Percentiles rank a stretch among this genome's conserved stretches.
Evolutionary conservation across 106 monocot species (phyloP).

Genomic region (Chionographis japonica): DNA sequence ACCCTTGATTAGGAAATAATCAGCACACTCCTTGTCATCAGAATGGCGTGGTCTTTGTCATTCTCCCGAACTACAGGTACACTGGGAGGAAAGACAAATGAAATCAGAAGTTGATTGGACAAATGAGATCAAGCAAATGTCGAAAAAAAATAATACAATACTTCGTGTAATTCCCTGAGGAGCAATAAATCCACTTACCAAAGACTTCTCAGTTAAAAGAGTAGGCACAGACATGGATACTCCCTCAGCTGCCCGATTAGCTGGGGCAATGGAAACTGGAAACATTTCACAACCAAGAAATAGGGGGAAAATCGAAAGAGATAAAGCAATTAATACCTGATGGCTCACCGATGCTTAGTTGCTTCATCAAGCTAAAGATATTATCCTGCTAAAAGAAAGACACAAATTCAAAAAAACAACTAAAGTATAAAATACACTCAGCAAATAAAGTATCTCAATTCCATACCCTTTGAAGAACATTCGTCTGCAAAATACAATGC

Average conservation of each 20-base stretch:
- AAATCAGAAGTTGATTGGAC: too few species aligned
- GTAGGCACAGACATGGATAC: slow-evolving; percentile 9
- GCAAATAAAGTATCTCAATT: not conserved
- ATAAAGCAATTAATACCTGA: slow-evolving; percentile 13
- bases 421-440: not conserved
- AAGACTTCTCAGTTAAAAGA: slow-evolving; percentile 33
- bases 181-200: slow-evolving; percentile 17
- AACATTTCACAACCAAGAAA: not conserved
- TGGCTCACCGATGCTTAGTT: slow-evolving; percentile 19
- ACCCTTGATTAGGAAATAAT: too few species aligned
- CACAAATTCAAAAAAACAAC: not conserved
- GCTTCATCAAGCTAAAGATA: slow-evolving; percentile 48
- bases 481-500: slow-evolving; percentile 36
- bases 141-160: not conserved
- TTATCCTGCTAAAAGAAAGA: slow-evolving; percentile 28
- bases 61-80: too few species aligned
- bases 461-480: slow-evolving; percentile 51
- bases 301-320: not conserved
- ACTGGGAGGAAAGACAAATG: too few species aligned
- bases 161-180: too few species aligned
- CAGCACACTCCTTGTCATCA: too few species aligned
- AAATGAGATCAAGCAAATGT: not conserved
- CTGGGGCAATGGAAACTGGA: slow-evolving; percentile 8
- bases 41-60: too few species aligned
- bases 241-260: slow-evolving; percentile 20